Conservation (phyloP, 129 eudicot genomes). For the Artemisia tridentata region DNA sequence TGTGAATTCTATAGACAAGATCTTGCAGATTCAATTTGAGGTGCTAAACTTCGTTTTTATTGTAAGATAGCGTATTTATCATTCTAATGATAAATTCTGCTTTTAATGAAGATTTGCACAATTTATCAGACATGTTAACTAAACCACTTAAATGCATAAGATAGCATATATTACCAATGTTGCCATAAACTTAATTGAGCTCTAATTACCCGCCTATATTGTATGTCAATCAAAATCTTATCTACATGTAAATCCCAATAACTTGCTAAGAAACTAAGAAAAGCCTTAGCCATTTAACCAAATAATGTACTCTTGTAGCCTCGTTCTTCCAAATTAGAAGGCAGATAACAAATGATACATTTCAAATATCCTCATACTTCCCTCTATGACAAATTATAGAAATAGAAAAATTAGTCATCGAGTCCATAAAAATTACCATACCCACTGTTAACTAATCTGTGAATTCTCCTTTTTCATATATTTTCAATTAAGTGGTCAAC, state of each 20-base stretch:
- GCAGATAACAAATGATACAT: background rate
- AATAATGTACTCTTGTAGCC: background rate
- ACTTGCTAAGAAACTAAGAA: background rate
- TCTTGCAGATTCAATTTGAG: background rate
- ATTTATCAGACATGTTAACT: constrained; percentile 3
- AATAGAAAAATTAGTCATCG: background rate
- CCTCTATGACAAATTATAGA: background rate
- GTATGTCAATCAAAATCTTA: no score
- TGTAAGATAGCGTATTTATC: background rate
- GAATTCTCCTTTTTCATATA: background rate
- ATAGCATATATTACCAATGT: background rate
- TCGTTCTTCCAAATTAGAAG: background rate
- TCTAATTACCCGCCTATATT: background rate
- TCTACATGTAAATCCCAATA: background rate
- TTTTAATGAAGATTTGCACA: background rate
- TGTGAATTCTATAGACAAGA: constrained; percentile 7
- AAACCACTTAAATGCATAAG: constrained; percentile 9
- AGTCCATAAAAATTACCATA: background rate
- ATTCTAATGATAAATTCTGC: background rate
- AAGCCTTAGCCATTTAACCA: background rate
- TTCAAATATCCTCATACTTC: background rate
- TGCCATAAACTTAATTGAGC: background rate
- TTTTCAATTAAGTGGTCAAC: background rate
- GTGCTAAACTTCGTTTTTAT: background rate
- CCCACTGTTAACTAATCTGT: background rate